Evolutionary conservation across 192 early-diverging fungal species (phyloP), one percentile per base, ranked within the genome.

Genomic region (Ambispora gerdemannii): DNA sequence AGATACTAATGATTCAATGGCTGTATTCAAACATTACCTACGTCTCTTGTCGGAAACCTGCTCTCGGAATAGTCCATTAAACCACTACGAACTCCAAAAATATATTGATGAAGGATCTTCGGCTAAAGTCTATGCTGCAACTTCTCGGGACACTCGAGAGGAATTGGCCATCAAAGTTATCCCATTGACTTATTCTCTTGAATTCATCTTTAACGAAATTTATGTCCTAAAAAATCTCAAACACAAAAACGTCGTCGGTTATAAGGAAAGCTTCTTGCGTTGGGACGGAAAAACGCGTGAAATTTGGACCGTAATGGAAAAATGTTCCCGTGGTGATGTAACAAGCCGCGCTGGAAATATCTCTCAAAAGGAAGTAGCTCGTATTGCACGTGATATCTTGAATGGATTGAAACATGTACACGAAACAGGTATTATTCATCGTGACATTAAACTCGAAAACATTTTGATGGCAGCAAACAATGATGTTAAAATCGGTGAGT

Each of bases 201-300:
- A 70, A 60, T 70, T 70, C 56, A 70, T 70, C 25, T 70, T 60
- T 31, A 70, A 70, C 38, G 68, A 70, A 24, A 70, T 70, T 60
- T 70, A 31, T 50, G 27, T 70, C 17, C 36, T 70, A 2, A 58
- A 60, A 31, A 60, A 70, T 32, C 36, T 60, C 19, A 70, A 70
- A 50, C 68, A 70, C 19, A 60, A 70, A 47, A 70, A 70, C 22
- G 55, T 70, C 17, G 68, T 70, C 24, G 56, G 49, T 32, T 70
- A 30, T 27, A 70, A 70, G 49, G 55, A 70, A 50, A 70, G 68
- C 32, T 70, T 49, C 38, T 59, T 70, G 32, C 30, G 43, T 19
- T 70, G 68, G 68, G 55, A 70, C 38, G 68, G 68, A 1, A 60
- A 60, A 32, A 70, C 56, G n/a, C 68, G 68, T 32, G 68, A 70